Base-by-base conservation (phyloP, 2,329 filamentous ascomycete genomes). In the Claviceps arundinis region DNA sequence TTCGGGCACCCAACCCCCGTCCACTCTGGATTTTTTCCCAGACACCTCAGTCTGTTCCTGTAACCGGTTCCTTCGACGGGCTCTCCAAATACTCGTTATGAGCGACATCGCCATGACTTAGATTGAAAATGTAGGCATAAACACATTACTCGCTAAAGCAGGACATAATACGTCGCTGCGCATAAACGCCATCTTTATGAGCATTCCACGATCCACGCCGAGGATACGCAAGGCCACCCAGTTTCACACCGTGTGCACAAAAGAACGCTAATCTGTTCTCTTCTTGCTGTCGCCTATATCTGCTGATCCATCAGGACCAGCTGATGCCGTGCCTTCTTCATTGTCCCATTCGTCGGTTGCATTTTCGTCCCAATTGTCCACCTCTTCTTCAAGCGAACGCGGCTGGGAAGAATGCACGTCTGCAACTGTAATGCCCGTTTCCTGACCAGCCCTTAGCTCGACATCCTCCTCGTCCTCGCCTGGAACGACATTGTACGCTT, bases 361-460 rank as follows among this genome's bases (percentile, higher is more conserved):
- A 56, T 95, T 93, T 70, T 95, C 90, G 62, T 95, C 89, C 89
- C 90, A 95, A 59, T 91, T 89, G 63, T 95, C 90, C 7, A 95
- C 78, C 70, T 94, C 87, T 54, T 91, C 80, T 59, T 94, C 89
- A 19, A 95, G 64, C 19, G 69, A 68, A 34, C 61, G 60, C 24
- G 59, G 54, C 1, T 65, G 66, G 6, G 62, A 62, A 14, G 63
- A 58, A 22, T 17, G 51, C 24, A 37, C 45, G 34, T 3, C 62
- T 24, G 51, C 63, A 17, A 68, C 67, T 19, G 71, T 71, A n/a
- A 88, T 70, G 17, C 84, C 84, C 34, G 77, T 80, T 66, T 87
- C 85, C 57, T 87, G 85, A 26, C 69, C 73, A 56, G 84, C 80
- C 1, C 87, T 89, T 6, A 95, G 76, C 70, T 95, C 90, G 14